Percentiles rank a stretch among this genome's conserved stretches.
phyloP scores from a whole-genome alignment of 148 eudicot species.

The Chenopodium quinoa region DNA sequence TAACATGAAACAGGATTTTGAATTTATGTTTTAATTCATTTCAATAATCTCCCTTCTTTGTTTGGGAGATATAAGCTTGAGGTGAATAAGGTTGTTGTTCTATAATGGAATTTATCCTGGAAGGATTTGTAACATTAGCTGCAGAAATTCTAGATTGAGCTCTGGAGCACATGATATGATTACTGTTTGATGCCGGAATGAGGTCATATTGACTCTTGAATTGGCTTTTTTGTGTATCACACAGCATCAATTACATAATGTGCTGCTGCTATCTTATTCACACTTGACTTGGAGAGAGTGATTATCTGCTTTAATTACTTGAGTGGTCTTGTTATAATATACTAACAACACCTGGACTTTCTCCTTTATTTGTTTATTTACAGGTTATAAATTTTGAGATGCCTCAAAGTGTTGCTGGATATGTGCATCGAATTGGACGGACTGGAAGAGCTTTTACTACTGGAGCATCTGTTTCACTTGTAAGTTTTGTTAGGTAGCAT shows the following conservation, averaged over 20 bases:
- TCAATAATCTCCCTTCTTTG: background rate
- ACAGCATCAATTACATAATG: background rate
- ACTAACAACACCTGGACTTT: background rate
- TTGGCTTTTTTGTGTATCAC: background rate
- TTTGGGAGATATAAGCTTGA: background rate
- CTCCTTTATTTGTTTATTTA: background rate
- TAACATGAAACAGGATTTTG: too few relatives aligned
- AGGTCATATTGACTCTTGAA: too few relatives aligned
- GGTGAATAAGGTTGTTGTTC: background rate
- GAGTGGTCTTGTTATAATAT: background rate
- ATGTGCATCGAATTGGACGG: conserved; percentile 94
- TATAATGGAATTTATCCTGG: background rate
- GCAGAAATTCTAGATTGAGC: background rate
- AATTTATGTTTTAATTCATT: too few relatives aligned
- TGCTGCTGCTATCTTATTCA: background rate
- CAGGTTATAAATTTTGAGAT: conserved; percentile 93
- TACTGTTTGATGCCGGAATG: background rate
- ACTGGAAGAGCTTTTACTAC: conserved; percentile 93
- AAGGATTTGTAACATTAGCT: background rate
- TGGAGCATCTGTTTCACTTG: conserved; percentile 94
- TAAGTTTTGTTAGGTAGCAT: conserved; percentile 30
- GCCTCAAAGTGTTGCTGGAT: conserved; percentile 82
- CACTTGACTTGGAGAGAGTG: background rate
- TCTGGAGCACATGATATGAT: background rate
- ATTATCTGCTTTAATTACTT: background rate